A percentile compares a stretch with the other conserved stretches of the same genome.
These are phyloP conservation scores for Collybia mongolica DNA, from an alignment of 768 basidiomycete species.

Conservation along the genomic window DNA sequence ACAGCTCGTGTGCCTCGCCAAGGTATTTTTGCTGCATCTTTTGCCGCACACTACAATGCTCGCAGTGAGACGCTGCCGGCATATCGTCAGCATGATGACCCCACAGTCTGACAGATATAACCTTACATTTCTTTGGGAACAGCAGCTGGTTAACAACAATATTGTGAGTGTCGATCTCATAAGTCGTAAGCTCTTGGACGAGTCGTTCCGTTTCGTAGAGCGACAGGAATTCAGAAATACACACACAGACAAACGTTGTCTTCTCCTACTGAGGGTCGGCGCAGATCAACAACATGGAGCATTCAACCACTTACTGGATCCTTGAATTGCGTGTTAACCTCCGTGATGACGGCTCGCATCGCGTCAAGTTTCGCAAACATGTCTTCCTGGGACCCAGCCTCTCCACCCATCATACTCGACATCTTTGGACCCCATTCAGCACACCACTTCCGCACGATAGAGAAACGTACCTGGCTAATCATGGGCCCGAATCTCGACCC, in stretches of 20 bases:
- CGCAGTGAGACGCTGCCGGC: conserved; percentile 82
- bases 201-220: conserved; percentile 98
- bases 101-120: neutral
- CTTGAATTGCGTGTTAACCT: conserved; percentile 99
- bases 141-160: conserved; percentile 98
- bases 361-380: conserved; percentile 98
- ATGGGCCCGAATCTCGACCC: conserved; percentile 96
- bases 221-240: conserved; percentile 97
- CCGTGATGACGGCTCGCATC: conserved; percentile 96
- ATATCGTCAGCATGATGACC: conserved; percentile 1
- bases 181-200: conserved; percentile 91
- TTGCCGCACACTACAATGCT: conserved; percentile 91
- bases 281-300: neutral
- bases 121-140: conserved; percentile 86
- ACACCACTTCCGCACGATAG: neutral
- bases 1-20: conserved; percentile 93
- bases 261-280: conserved; percentile 64
- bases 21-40: conserved; percentile 99
- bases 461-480: conserved; percentile 69
- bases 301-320: conserved; percentile 70
- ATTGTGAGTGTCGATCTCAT: conserved; percentile 97
- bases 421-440: conserved; percentile 47
- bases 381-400: conserved; percentile 88
- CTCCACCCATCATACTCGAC: conserved; percentile 95
- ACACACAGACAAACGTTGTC: conserved; percentile 98